Base-by-base conservation (phyloP, 768 basidiomycete species). In the Lactifluus subvellereus region DNA sequence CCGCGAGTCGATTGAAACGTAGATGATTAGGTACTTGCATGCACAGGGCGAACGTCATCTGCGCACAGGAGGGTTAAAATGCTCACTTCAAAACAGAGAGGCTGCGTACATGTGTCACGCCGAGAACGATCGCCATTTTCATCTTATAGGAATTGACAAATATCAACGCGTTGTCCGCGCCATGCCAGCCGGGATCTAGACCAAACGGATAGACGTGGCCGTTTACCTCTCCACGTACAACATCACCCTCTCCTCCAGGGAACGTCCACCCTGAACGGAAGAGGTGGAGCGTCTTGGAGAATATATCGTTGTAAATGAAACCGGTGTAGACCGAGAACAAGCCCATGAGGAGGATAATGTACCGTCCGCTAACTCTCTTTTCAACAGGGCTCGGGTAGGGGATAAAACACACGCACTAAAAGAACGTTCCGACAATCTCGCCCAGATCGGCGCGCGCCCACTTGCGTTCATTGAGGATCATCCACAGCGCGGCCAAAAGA, bases 81-180 rank as follows among this genome's bases (percentile, higher is more conserved):
- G 11, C 22, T 40, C 58, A 58, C 48, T n/a, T 43, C 45, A 22
- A 54, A 20, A 59, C 35, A n/a, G 38, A 37, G 42, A 52, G 51
- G 18, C 53, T 55, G 76, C 86, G 69, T 77, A 98, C 96, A 74
- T 99, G 96, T 63, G 90, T 89, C 67, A 99, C 95, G 73, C 97
- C 97, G 57, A 99, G 75, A 40, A 98, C 84, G 71, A 99, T 87
- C 22, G 93, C 91, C 93, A 98, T 94, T 79, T 99, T 98, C 97
- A 99, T 99, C 86, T 98, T 99, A 80, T 96, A 96, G 43, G 95
- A 98, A 76, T 99, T 99, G 57, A 89, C 89, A 76, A 98, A 99
- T 48, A 97, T 86, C 62, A 99, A 81, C 2, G 79, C 80, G 71
- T 99, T 99, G 67, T 92, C 91, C 6, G 95, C 82, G 20, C 87